These are phyloP conservation scores for Candida neerlandica DNA, from an alignment of 1,139 yeast genomes.

Conservation along the genomic window DNA sequence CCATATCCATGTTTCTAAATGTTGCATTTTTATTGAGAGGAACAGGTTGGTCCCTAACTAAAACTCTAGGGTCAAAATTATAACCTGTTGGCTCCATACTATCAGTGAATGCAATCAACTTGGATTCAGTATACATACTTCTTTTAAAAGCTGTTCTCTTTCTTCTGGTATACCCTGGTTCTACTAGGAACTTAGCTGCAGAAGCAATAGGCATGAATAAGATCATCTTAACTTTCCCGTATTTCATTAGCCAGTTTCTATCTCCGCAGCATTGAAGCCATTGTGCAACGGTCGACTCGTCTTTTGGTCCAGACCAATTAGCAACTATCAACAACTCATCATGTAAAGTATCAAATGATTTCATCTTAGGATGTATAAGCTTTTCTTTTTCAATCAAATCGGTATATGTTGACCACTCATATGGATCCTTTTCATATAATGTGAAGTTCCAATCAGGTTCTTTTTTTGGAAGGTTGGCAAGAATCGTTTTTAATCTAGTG, in stretches of 20 bases:
- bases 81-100: slow-evolving; percentile 25
- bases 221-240: slow-evolving; percentile 74
- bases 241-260: slow-evolving; percentile 74
- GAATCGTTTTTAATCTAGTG: slow-evolving; percentile 11
- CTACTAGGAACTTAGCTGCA: slow-evolving; percentile 63
- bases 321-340: slow-evolving; percentile 65
- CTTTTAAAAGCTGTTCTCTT: slow-evolving; percentile 61
- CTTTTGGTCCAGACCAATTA: slow-evolving; percentile 55
- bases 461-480: slow-evolving; percentile 28
- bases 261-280: slow-evolving; percentile 72
- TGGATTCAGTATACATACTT: slow-evolving; percentile 60
- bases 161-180: slow-evolving; percentile 47
- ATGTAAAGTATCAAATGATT: slow-evolving; percentile 52
- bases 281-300: slow-evolving; percentile 75
- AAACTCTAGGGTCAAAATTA: slow-evolving; percentile 40
- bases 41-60: slow-evolving; percentile 43
- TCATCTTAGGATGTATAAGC: slow-evolving; percentile 35
- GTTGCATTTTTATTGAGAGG: slow-evolving; percentile 26
- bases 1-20: slow-evolving; percentile 29
- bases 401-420: slow-evolving; percentile 62
- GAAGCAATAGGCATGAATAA: slow-evolving; percentile 60
- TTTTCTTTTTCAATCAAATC: slow-evolving; percentile 46
- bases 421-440: slow-evolving; percentile 52
- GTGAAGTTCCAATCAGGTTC: slow-evolving; percentile 29
- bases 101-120: slow-evolving; percentile 51